These are phyloP conservation scores for Pseudozyma hubeiensis DNA, from an alignment of 1,284 basidiomycete genomes.

Conservation along the genomic window DNA sequence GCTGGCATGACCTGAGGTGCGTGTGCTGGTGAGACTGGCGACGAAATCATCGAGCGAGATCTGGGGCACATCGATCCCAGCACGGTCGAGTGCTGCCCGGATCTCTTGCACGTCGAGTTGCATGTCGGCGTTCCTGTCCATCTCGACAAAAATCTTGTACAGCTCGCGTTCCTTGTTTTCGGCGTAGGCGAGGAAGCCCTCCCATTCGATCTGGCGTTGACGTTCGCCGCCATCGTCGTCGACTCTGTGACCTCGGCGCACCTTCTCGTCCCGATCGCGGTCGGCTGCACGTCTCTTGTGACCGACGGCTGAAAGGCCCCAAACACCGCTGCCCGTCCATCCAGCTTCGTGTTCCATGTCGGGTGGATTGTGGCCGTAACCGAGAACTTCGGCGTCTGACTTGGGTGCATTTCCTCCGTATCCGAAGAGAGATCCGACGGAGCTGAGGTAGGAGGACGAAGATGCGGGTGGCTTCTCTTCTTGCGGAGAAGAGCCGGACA, in stretches of 20 bases:
- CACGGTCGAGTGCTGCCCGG: slow-evolving; percentile 55
- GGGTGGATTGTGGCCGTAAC: slow-evolving; percentile 38
- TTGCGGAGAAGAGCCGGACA: slow-evolving; percentile 4
- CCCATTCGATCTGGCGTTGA: slow-evolving; percentile 67
- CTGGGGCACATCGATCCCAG: slow-evolving; percentile 60
- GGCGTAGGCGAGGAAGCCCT: slow-evolving; percentile 67
- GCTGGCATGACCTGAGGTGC: slow-evolving; percentile 21
- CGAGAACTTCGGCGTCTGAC: slow-evolving; percentile 14
- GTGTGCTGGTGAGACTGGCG: slow-evolving; percentile 61
- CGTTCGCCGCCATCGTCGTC: slow-evolving; percentile 58
- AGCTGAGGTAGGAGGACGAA: slow-evolving; percentile 28
- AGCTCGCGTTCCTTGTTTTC: slow-evolving; percentile 67
- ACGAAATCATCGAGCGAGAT: slow-evolving; percentile 64
- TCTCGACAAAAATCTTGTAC: slow-evolving; percentile 65
- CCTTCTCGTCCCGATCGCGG: slow-evolving; percentile 40
- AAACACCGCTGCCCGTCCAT: slow-evolving; percentile 66
- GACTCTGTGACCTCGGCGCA: slow-evolving; percentile 41
- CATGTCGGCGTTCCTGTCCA: slow-evolving; percentile 66
- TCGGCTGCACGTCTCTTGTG: slow-evolving; percentile 51
- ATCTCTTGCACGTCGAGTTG: slow-evolving; percentile 61
- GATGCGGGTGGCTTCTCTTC: slow-evolving; percentile 1
- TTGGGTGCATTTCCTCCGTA: slow-evolving; percentile 21
- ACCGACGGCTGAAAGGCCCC: slow-evolving; percentile 64
- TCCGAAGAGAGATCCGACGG: slow-evolving; percentile 38
- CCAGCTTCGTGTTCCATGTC: slow-evolving; percentile 64